phyloP scores from a whole-genome alignment of 2,329 filamentous ascomycete species.

The Pezicula rhizophila region DNA sequence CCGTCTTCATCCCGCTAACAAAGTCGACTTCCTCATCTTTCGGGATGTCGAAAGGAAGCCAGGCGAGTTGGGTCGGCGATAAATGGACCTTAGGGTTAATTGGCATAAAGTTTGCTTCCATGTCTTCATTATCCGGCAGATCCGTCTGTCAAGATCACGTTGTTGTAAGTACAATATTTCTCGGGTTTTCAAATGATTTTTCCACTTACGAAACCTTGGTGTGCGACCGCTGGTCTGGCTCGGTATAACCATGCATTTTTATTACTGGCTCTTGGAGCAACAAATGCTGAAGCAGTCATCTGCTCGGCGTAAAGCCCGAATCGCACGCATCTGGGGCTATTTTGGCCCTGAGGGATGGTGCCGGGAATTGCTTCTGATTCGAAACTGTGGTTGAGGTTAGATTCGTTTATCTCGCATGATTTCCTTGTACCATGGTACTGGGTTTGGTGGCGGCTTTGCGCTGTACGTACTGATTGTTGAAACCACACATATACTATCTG shows the following conservation, averaged over 20 bases:
- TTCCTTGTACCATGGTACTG: not conserved
- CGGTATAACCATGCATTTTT: constrained; percentile 33
- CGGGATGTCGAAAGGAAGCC: constrained; percentile 34
- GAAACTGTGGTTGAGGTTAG: constrained; percentile 19
- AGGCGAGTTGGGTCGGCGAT: constrained; percentile 37
- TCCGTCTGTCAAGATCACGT: constrained; percentile 9
- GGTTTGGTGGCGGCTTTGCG: no score
- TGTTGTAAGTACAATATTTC: no score
- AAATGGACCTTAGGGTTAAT: constrained; percentile 38
- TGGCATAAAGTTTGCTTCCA: constrained; percentile 36
- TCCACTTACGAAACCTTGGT: constrained; percentile 15
- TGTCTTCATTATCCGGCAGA: constrained; percentile 27
- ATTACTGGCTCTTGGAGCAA: constrained; percentile 34
- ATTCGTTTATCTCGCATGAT: not conserved
- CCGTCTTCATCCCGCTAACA: constrained; percentile 40
- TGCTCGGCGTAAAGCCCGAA: constrained; percentile 39
- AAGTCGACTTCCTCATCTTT: constrained; percentile 43
- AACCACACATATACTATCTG: constrained; percentile 47
- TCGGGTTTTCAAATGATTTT: no score
- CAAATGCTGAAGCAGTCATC: constrained; percentile 39
- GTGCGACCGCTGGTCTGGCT: constrained; percentile 33
- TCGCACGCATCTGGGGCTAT: constrained; percentile 32
- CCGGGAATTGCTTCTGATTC: constrained; percentile 35
- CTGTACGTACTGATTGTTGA: constrained; percentile 32
- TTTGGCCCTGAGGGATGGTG: constrained; percentile 32